Evolutionary conservation across 306 rosid species (phyloP).

Genomic region (Medicago ruthenica): DNA sequence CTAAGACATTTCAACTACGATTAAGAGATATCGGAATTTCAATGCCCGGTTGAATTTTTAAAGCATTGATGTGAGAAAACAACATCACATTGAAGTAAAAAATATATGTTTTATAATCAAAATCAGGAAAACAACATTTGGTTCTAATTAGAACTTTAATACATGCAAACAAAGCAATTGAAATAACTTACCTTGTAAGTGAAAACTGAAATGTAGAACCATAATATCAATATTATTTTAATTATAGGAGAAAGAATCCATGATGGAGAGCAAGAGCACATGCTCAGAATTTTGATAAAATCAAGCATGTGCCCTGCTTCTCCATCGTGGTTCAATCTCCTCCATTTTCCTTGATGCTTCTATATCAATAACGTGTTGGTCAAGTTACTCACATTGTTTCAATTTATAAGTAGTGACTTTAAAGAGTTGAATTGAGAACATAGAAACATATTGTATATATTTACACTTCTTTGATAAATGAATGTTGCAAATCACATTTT

Average conservation of each 20-base stretch:
- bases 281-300: slow-evolving; percentile 35
- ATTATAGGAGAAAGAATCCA: slow-evolving; percentile 58
- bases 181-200: slow-evolving; percentile 37
- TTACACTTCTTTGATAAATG: not conserved
- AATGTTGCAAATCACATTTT: slow-evolving; percentile 18
- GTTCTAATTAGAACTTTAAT: not conserved
- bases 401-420: not conserved
- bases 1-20: no score
- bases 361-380: slow-evolving; percentile 2
- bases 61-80: not conserved
- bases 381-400: not conserved
- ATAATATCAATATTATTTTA: not conserved
- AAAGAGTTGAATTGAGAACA: slow-evolving; percentile 20
- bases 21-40: no score
- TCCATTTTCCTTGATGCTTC: not conserved
- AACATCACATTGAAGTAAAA: not conserved
- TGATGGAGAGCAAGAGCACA: slow-evolving; percentile 73
- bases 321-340: slow-evolving; percentile 69
- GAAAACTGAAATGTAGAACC: not conserved
- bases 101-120: not conserved
- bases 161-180: not conserved
- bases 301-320: slow-evolving; percentile 93
- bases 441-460: not conserved
- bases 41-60: no score
- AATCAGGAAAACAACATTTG: not conserved